These are phyloP conservation scores for Coelastrella sp. DNA, from an alignment of 139 green algal genomes.

Conservation along the genomic window DNA sequence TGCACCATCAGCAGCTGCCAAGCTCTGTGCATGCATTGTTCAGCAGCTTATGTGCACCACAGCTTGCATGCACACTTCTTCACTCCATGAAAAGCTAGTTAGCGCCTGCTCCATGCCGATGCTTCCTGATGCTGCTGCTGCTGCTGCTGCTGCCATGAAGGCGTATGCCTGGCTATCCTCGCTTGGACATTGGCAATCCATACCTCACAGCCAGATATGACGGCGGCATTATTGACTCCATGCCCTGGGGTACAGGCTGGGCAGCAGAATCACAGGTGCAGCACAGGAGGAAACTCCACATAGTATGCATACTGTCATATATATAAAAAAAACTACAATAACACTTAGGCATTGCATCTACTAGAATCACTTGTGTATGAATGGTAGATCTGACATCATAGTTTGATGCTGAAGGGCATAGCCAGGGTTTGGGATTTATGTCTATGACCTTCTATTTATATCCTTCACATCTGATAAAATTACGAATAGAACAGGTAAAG, in stretches of 20 bases:
- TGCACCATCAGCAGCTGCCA: no score
- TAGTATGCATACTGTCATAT: neutral
- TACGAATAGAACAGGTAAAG: no score
- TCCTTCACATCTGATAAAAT: no score
- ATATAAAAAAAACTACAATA: no score
- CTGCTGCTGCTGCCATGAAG: constrained; percentile 62
- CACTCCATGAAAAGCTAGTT: neutral
- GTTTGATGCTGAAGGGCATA: no score
- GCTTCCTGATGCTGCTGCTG: constrained; percentile 66
- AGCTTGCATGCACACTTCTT: neutral
- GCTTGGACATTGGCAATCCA: constrained; percentile 62
- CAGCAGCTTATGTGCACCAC: neutral
- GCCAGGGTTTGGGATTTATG: no score
- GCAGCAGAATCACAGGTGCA: neutral
- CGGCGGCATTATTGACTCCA: constrained; percentile 69
- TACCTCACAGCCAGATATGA: constrained; percentile 76
- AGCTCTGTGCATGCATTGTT: neutral
- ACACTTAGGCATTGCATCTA: no score
- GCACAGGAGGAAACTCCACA: neutral
- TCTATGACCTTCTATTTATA: no score
- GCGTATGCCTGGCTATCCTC: constrained; percentile 73
- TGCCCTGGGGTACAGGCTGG: constrained; percentile 64
- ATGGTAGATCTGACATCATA: no score
- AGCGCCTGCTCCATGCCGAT: neutral
- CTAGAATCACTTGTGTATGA: no score